Percentiles rank a stretch among this genome's conserved stretches.
These are phyloP conservation scores for Eremothecium coryli DNA, from an alignment of 1,139 yeast genomes.

Conservation along the genomic window DNA sequence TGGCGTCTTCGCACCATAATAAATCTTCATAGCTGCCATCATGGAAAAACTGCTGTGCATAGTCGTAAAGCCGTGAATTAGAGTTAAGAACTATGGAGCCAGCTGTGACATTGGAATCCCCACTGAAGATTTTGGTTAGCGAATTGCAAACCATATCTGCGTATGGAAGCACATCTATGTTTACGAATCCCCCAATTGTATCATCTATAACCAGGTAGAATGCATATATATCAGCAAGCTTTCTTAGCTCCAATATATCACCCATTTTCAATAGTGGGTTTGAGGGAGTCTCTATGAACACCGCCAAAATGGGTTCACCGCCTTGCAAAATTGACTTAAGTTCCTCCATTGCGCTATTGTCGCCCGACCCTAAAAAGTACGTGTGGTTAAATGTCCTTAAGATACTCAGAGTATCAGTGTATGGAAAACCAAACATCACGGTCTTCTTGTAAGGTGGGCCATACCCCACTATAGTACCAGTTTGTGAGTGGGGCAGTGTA, in stretches of 20 bases:
- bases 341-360: constrained; percentile 57
- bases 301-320: constrained; percentile 56
- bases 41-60: constrained; percentile 45
- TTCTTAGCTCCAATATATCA: constrained; percentile 52
- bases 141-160: constrained; percentile 84
- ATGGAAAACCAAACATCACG: constrained; percentile 91
- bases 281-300: constrained; percentile 90
- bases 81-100: constrained; percentile 82
- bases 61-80: constrained; percentile 42
- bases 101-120: constrained; percentile 93
- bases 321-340: constrained; percentile 50
- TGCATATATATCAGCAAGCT: constrained; percentile 56
- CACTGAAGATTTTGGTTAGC: constrained; percentile 84
- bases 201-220: constrained; percentile 86
- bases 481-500: constrained; percentile 11
- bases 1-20: constrained; percentile 91
- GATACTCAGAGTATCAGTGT: constrained; percentile 83
- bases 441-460: constrained; percentile 45
- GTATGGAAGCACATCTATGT: constrained; percentile 70
- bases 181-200: constrained; percentile 84
- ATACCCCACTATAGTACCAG: constrained; percentile 16
- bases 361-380: constrained; percentile 77
- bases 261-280: constrained; percentile 86
- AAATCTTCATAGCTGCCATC: constrained; percentile 50
- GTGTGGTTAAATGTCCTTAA: constrained; percentile 84